Evolutionary conservation across 1,139 yeast species (phyloP).

Genomic region (Scheffersomyces segobiensis): DNA sequence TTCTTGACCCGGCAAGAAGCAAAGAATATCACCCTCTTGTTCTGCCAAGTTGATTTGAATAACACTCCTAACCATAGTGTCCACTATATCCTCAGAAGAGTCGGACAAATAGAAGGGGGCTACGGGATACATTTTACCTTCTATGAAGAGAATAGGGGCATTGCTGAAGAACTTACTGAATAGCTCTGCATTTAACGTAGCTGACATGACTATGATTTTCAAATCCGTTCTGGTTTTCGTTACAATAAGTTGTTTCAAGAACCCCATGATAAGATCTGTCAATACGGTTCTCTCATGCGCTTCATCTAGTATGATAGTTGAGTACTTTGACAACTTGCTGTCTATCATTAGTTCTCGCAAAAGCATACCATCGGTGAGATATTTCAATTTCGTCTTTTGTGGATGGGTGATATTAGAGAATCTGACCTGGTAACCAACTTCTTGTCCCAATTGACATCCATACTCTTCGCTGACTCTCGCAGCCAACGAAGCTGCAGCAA

Average conservation of each 20-base stretch:
- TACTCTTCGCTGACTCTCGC: constrained; percentile 88
- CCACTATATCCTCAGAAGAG: constrained; percentile 76
- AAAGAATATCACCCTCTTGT: constrained; percentile 82
- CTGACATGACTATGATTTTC: constrained; percentile 80
- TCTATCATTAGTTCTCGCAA: constrained; percentile 87
- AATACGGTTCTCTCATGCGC: constrained; percentile 96
- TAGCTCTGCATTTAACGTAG: constrained; percentile 90
- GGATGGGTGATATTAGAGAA: constrained; percentile 50
- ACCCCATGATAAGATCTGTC: constrained; percentile 88
- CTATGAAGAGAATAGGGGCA: constrained; percentile 81
- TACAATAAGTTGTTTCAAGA: constrained; percentile 64
- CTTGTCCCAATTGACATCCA: constrained; percentile 73
- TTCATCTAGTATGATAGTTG: constrained; percentile 87
- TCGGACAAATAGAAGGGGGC: constrained; percentile 64
- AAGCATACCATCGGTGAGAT: constrained; percentile 96
- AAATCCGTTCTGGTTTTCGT: constrained; percentile 53
- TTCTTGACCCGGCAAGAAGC: constrained; percentile 95
- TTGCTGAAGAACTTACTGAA: constrained; percentile 75
- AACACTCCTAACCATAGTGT: constrained; percentile 70
- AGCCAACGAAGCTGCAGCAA: constrained; percentile 94
- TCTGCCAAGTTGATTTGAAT: constrained; percentile 80
- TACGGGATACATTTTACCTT: constrained; percentile 89
- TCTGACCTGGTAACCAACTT: constrained; percentile 94
- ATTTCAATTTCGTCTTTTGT: constrained; percentile 66
- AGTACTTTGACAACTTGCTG: constrained; percentile 59